phyloP scores from a whole-genome alignment of 306 rosid species.

The Pachyrhizus erosus region DNA sequence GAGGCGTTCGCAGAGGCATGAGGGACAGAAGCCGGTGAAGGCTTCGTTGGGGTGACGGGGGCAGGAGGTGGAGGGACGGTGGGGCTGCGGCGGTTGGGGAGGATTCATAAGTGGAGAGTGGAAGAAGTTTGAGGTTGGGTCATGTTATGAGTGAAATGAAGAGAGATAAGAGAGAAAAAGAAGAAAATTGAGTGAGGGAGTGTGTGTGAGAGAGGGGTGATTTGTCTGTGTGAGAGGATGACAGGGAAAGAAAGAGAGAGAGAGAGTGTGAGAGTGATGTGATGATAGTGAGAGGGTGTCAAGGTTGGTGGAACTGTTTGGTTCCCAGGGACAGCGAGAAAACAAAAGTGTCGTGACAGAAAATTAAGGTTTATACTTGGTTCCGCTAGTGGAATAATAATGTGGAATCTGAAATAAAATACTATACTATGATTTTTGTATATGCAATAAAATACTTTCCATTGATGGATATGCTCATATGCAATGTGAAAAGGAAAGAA shows the following conservation, averaged over 20 bases:
- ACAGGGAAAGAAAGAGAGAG: constrained; percentile 19
- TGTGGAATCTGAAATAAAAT: too few relatives aligned
- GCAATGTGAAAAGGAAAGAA: too few relatives aligned
- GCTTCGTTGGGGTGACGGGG: constrained; percentile 81
- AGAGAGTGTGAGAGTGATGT: background rate
- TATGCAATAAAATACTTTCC: too few relatives aligned
- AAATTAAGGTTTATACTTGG: constrained; percentile 11
- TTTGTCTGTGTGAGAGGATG: constrained; percentile 32
- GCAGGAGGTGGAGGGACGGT: constrained; percentile 77
- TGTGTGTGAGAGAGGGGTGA: background rate
- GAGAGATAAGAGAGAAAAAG: background rate
- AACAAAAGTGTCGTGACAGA: constrained; percentile 1
- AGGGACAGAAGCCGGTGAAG: constrained; percentile 95
- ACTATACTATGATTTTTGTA: too few relatives aligned
- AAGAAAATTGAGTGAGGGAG: background rate
- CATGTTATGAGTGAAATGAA: constrained; percentile 55
- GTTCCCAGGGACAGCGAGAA: background rate
- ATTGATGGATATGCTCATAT: too few relatives aligned
- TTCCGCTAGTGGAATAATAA: too few relatives aligned
- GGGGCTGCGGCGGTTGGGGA: constrained; percentile 54
- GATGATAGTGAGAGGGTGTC: constrained; percentile 19
- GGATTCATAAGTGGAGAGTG: constrained; percentile 69
- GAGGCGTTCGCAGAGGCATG: constrained; percentile 97
- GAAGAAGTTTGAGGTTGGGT: constrained; percentile 47
- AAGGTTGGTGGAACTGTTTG: constrained; percentile 27